Conservation (phyloP, 768 basidiomycete species). For the Phlebiopsis gigantea region DNA sequence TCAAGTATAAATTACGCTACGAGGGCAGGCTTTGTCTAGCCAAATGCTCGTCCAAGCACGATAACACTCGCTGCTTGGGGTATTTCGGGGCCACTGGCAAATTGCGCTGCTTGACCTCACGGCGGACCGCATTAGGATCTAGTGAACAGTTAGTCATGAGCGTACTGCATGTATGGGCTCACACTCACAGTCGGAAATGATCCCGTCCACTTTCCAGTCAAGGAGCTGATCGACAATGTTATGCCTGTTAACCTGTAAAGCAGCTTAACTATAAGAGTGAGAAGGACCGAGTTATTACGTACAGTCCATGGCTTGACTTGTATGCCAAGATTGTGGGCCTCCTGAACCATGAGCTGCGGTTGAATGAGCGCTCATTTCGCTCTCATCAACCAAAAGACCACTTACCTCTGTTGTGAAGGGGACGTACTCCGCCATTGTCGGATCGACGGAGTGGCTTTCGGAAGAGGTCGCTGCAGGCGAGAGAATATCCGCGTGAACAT, state of each 20-base stretch:
- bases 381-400: neutral
- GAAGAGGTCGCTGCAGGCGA: conserved; percentile 50
- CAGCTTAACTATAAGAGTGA: neutral
- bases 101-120: conserved; percentile 50
- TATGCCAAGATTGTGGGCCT: conserved; percentile 59
- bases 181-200: conserved; percentile 65
- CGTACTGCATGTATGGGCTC: neutral
- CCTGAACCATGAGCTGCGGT: conserved; percentile 52
- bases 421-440: conserved; percentile 37
- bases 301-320: conserved; percentile 74
- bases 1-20: neutral
- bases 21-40: conserved; percentile 21
- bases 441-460: conserved; percentile 36
- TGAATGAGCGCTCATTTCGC: neutral
- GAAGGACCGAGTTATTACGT: conserved; percentile 20
- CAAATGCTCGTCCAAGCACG: conserved; percentile 54
- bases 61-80: conserved; percentile 52
- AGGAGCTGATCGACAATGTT: conserved; percentile 57
- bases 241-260: conserved; percentile 51
- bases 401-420: conserved; percentile 50
- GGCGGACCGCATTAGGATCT: conserved; percentile 55
- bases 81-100: conserved; percentile 50
- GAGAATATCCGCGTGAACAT: conserved; percentile 58
- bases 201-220: conserved; percentile 62
- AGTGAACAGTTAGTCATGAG: neutral